A percentile compares a stretch with the other conserved stretches of the same genome.
Evolutionary conservation across 2,329 filamentous ascomycete species (phyloP).

Genomic region (Fusarium annulatum): DNA sequence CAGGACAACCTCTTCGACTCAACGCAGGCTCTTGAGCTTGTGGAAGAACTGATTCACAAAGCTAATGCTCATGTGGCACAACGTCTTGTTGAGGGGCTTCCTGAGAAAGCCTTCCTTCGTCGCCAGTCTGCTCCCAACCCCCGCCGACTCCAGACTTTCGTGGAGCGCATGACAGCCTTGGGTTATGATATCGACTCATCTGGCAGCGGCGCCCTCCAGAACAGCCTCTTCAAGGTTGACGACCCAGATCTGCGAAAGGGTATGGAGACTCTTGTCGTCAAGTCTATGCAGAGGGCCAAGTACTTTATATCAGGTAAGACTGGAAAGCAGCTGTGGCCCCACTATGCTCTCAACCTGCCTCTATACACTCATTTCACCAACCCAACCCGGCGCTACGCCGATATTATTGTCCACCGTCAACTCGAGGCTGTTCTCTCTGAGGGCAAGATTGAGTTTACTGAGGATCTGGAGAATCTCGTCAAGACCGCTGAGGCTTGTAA

Average conservation of each 20-base stretch:
- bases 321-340: constrained; percentile 79
- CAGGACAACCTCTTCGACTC: constrained; percentile 97
- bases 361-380: constrained; percentile 98
- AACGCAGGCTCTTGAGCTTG: constrained; percentile 87
- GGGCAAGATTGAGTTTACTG: constrained; percentile 83
- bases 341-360: constrained; percentile 92
- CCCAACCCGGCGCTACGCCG: constrained; percentile 92
- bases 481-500: constrained; percentile 98
- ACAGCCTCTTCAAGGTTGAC: constrained; percentile 92
- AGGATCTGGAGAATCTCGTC: constrained; percentile 86
- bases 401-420: constrained; percentile 95
- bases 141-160: constrained; percentile 88
- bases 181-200: constrained; percentile 90
- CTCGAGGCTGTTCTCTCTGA: constrained; percentile 87
- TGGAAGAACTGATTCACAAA: constrained; percentile 95
- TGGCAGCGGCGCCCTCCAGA: constrained; percentile 91
- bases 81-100: constrained; percentile 80
- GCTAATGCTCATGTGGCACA: constrained; percentile 90
- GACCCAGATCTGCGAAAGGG: constrained; percentile 92
- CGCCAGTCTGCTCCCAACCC: constrained; percentile 87
- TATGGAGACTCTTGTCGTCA: constrained; percentile 95
- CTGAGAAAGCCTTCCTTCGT: constrained; percentile 92
- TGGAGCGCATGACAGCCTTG: constrained; percentile 90
- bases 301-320: constrained; percentile 90
- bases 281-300: constrained; percentile 96